Evolutionary conservation across 208 protist species (phyloP).

Genomic region (Novymonas esmeraldas): DNA sequence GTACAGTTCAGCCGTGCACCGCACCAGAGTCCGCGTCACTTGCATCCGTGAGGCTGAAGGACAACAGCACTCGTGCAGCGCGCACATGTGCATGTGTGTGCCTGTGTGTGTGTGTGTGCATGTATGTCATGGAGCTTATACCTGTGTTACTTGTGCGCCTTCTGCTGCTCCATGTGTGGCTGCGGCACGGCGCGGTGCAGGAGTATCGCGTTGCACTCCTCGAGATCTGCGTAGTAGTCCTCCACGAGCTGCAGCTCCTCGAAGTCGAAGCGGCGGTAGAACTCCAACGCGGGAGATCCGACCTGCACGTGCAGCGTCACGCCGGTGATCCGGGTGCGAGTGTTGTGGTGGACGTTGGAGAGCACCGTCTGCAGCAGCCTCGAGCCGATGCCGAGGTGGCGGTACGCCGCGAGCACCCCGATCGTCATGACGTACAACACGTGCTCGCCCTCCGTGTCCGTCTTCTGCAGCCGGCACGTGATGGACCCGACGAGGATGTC

Average conservation of each 20-base stretch:
- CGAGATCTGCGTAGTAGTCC: slow-evolving; percentile 87
- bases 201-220: slow-evolving; percentile 72
- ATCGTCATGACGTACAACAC: slow-evolving; percentile 95
- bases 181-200: slow-evolving; percentile 65
- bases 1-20: no score
- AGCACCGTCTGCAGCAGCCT: slow-evolving; percentile 70
- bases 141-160: slow-evolving; percentile 32
- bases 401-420: slow-evolving; percentile 90
- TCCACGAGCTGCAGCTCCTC: slow-evolving; percentile 49
- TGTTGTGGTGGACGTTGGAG: slow-evolving; percentile 54
- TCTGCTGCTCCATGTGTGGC: slow-evolving; percentile 45
- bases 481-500: slow-evolving; percentile 92
- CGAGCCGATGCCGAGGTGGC: slow-evolving; percentile 83
- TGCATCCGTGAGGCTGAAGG: no score
- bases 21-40: no score
- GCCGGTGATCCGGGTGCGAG: slow-evolving; percentile 42
- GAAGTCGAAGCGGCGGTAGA: slow-evolving; percentile 89
- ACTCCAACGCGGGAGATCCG: slow-evolving; percentile 72
- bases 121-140: not conserved
- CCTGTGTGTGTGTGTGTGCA: not conserved
- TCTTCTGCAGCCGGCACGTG: slow-evolving; percentile 86
- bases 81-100: no score
- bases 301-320: slow-evolving; percentile 90
- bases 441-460: slow-evolving; percentile 48
- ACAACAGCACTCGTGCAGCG: no score